Evolutionary conservation across 1,139 yeast species (phyloP), one percentile per base, ranked within the genome.

Genomic region (Yamadazyma mexicana): DNA sequence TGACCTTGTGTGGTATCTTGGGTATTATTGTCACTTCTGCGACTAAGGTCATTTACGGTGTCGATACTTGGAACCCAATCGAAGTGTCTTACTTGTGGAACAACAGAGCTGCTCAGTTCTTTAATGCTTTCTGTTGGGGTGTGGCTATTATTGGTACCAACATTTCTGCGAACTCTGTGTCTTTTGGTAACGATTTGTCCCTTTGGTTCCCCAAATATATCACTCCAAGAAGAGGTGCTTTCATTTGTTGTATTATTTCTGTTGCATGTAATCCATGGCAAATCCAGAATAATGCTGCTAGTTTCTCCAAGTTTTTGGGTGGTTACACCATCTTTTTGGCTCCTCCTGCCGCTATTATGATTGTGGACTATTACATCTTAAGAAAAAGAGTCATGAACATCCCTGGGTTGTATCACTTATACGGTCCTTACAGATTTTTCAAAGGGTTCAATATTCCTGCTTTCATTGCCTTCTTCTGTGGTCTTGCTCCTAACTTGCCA

Each of bases 221-320:
- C 51, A 73, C 72, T 43, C 75, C 77, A 43, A 62, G 64, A 46
- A 62, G 82, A 44, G 82, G 81, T 43, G 72, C 77, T 4, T 44
- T 71, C n/a, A 47, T 72, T 17, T 62, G 72, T 35, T 73, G 76
- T 4, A 39, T 61, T 30, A 42, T 57, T 14, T 51, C 64, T 9
- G 64, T 64, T 25, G 53, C 63, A 54, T 49, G 54, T 26, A 43
- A 45, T 31, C 48, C 48, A 27, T 45, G 48, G 48, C 45, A 46
- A 38, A 40, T 46, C 24, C 47, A 43, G 33, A 42, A 44, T 23
- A 46, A 40, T 37, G 49, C 48, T 22, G 43, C 33, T 6, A 42
- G 45, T 32, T 44, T 46, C 33, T 24, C 42, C 4, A 38, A 35
- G 22, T 45, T 45, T 27, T 43, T 45, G 37, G 46, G 48, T 17